Percentiles rank a stretch among this genome's conserved stretches.
Evolutionary conservation across 2,329 filamentous ascomycete genomes (phyloP).

Genomic region (Cytospora paraplurivora): DNA sequence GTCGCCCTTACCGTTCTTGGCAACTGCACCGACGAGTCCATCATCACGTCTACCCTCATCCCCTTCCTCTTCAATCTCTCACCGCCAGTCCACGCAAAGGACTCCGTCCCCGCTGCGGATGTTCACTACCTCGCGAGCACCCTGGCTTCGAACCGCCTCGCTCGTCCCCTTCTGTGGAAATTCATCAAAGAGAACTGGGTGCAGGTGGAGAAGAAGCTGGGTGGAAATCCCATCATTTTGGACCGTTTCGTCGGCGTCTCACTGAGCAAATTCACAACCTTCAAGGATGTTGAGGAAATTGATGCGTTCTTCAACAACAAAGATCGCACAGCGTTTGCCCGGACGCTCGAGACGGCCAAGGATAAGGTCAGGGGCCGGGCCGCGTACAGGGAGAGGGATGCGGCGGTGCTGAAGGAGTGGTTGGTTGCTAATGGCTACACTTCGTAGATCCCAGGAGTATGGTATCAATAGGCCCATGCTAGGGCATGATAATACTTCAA

Average conservation of each 20-base stretch:
- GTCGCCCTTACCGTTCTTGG: slow-evolving; percentile 78
- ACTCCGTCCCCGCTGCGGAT: slow-evolving; percentile 81
- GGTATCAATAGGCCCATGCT: not conserved
- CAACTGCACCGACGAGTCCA: slow-evolving; percentile 65
- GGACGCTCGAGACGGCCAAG: slow-evolving; percentile 80
- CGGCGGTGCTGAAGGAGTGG: slow-evolving; percentile 76
- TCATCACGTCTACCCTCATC: slow-evolving; percentile 67
- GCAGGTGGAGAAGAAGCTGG: slow-evolving; percentile 69
- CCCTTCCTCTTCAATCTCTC: slow-evolving; percentile 77
- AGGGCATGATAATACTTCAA: too few relatives aligned
- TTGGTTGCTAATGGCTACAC: slow-evolving; percentile 55
- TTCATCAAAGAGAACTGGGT: slow-evolving; percentile 86
- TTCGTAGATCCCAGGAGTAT: not conserved
- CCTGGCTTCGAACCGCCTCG: slow-evolving; percentile 72
- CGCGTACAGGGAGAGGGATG: slow-evolving; percentile 78
- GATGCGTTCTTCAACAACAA: slow-evolving; percentile 81
- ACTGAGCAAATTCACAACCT: slow-evolving; percentile 76
- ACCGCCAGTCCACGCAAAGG: slow-evolving; percentile 49
- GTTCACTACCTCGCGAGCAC: slow-evolving; percentile 79
- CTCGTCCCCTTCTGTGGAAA: slow-evolving; percentile 77
- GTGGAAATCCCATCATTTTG: slow-evolving; percentile 78
- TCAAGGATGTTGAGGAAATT: slow-evolving; percentile 72
- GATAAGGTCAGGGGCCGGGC: slow-evolving; percentile 85
- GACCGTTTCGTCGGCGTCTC: slow-evolving; percentile 84
- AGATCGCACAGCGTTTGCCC: slow-evolving; percentile 83